Evolutionary conservation across 2,329 filamentous ascomycete species (phyloP).

Genomic region (Stachybotrys chlorohalonatus): DNA sequence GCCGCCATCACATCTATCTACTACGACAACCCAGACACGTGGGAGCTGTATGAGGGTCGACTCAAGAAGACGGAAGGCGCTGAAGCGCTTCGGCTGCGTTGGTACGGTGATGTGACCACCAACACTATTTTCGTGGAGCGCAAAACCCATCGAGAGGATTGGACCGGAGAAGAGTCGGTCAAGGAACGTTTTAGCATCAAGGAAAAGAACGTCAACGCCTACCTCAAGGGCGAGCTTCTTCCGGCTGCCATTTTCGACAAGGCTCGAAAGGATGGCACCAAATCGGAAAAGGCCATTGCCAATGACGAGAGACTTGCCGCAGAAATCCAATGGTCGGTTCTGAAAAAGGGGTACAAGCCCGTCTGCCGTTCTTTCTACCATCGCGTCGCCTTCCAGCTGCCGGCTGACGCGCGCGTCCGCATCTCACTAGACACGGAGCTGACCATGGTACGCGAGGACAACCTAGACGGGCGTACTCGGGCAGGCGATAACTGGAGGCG

Average conservation of each 20-base stretch:
- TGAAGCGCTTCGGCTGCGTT: slow-evolving; percentile 89
- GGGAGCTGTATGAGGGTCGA: slow-evolving; percentile 89
- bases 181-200: slow-evolving; percentile 93
- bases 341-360: slow-evolving; percentile 78
- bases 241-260: slow-evolving; percentile 92
- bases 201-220: slow-evolving; percentile 95
- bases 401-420: slow-evolving; percentile 88
- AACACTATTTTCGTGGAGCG: slow-evolving; percentile 96
- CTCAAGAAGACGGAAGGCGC: slow-evolving; percentile 97
- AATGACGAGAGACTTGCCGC: slow-evolving; percentile 82
- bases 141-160: slow-evolving; percentile 97
- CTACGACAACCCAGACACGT: slow-evolving; percentile 89
- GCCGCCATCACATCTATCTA: slow-evolving; percentile 97
- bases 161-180: slow-evolving; percentile 98
- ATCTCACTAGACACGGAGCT: slow-evolving; percentile 96
- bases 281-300: slow-evolving; percentile 81
- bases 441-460: slow-evolving; percentile 92
- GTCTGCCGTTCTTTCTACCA: slow-evolving; percentile 97
- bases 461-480: slow-evolving; percentile 69
- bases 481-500: slow-evolving; percentile 88
- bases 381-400: slow-evolving; percentile 93
- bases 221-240: slow-evolving; percentile 73
- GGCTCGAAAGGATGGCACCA: slow-evolving; percentile 90
- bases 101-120: slow-evolving; percentile 94
- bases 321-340: slow-evolving; percentile 87